Conservation (phyloP, 2,329 filamentous ascomycete genomes). For the Colletotrichum somersetense region DNA sequence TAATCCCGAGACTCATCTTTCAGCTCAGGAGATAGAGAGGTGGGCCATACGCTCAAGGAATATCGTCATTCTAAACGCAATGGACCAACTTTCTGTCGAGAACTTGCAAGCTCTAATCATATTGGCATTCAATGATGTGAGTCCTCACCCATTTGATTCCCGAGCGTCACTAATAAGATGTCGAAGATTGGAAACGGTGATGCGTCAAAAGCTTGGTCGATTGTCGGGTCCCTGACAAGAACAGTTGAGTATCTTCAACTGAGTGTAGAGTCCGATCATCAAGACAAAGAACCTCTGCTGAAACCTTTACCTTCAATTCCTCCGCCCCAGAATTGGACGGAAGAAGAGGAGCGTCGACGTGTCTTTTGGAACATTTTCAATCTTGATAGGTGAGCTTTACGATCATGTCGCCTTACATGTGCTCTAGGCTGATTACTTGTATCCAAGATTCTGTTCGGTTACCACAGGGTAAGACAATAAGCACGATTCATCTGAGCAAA, state of each 20-base stretch:
- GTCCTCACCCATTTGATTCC: background rate
- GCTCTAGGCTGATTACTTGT: fast-evolving
- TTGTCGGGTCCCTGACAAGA: constrained; percentile 42
- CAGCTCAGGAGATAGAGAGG: constrained; percentile 42
- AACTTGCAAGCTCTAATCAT: constrained; percentile 55
- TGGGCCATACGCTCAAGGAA: constrained; percentile 37
- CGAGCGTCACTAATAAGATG: background rate
- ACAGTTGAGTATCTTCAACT: constrained; percentile 43
- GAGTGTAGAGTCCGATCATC: constrained; percentile 42
- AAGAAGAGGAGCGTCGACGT: constrained; percentile 50
- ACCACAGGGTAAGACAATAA: constrained; percentile 42
- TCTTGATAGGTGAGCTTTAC: constrained; percentile 47
- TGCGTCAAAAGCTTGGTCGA: constrained; percentile 42
- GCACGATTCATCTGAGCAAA: too few relatives aligned
- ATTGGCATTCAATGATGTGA: constrained; percentile 54
- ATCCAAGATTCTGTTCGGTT: constrained; percentile 45
- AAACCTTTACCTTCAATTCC: constrained; percentile 48
- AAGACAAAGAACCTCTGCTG: constrained; percentile 39
- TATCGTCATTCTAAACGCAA: constrained; percentile 48
- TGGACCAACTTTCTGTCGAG: constrained; percentile 53
- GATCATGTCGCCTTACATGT: fast-evolving
- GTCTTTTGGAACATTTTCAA: constrained; percentile 53
- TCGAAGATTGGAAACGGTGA: constrained; percentile 43
- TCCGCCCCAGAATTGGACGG: constrained; percentile 49
- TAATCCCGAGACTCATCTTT: constrained; percentile 45